Percentiles rank a stretch among this genome's conserved stretches.
Conservation (phyloP, 805 yeast species). For the Yamadazyma akitaensis region DNA sequence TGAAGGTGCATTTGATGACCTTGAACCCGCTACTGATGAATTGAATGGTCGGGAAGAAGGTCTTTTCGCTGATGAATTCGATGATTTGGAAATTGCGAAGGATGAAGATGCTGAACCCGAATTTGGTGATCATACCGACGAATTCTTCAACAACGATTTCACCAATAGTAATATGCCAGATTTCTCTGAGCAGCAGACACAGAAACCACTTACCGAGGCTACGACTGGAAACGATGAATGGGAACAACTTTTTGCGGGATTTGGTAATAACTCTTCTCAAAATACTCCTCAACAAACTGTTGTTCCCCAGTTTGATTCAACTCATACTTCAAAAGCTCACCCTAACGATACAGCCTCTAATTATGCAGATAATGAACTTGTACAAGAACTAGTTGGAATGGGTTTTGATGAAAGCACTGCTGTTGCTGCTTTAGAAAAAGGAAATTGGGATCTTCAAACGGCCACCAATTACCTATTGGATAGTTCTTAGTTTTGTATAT, state of each 20-base stretch:
- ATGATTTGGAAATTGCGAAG: slow-evolving; percentile 33
- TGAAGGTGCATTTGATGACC: slow-evolving; percentile 36
- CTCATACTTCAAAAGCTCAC: background rate
- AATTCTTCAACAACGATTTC: slow-evolving; percentile 26
- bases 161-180: slow-evolving; percentile 23
- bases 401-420: slow-evolving; percentile 75
- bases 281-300: slow-evolving; percentile 11
- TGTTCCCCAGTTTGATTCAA: background rate
- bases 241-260: slow-evolving; percentile 91
- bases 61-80: slow-evolving; percentile 37
- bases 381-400: slow-evolving; percentile 83
- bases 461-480: slow-evolving; percentile 88
- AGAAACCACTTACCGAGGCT: slow-evolving; percentile 30
- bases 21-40: slow-evolving; percentile 17
- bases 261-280: slow-evolving; percentile 49
- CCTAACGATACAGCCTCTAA: slow-evolving; percentile 2
- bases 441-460: slow-evolving; percentile 72
- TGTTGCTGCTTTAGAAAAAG: slow-evolving; percentile 60
- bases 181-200: slow-evolving; percentile 29
- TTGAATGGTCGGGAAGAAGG: slow-evolving; percentile 20
- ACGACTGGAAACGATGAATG: slow-evolving; percentile 65
- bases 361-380: slow-evolving; percentile 37
- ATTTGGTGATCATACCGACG: slow-evolving; percentile 15
- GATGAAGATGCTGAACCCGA: slow-evolving; percentile 28
- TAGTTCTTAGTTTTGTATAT: slow-evolving; percentile 41